Evolutionary conservation across 345 rosid species (phyloP), one percentile per base, ranked within the genome.

Genomic region (Litchi chinensis): DNA sequence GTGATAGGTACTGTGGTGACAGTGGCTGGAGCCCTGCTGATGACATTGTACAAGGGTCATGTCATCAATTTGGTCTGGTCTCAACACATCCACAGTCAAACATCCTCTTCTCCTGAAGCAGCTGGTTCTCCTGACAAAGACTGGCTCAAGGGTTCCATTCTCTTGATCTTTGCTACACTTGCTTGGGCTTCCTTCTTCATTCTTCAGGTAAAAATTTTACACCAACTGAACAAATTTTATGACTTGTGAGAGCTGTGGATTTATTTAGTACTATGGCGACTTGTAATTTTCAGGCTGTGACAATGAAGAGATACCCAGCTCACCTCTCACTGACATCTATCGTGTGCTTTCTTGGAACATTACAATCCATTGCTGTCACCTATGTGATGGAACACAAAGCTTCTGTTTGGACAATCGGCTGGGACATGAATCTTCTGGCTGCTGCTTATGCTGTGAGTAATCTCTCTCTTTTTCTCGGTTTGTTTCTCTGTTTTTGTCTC

Each of bases 361-460:
- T 95, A 15, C 97, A 95, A 79, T 95, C 99, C 8, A 83, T 87
- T 18, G 97, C 87, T 32, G 87, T 93, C 57, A 87, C 99, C n/a
- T 88, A 91, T 65, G 91, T 80, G 68, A 92, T 95, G 97, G 99
- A 95, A 71, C 96, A 88, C 80, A 89, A 81, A 50, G 32, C 87
- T 68, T 86, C 93, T 46, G 95, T 48, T 15, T 95, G 95, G 93
- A 78, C 59, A 77, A 83, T 92, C 74, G 90, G 95, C 70, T 91
- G 92, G 86, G 98, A 95, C 93, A 91, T 93, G 96, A 89, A 91
- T 83, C 97, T 95, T 60, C 93, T 95, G 5, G 98, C 99, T 65
- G 97, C 99, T 75, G 99, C 98, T 76, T 95, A 95, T 2, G 98
- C 99, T 76, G 99, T 95, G 43, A 79, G 82, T 77, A 3, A 32